Conservation (phyloP, 139 green algal genomes). For the Asterochloris erici region DNA sequence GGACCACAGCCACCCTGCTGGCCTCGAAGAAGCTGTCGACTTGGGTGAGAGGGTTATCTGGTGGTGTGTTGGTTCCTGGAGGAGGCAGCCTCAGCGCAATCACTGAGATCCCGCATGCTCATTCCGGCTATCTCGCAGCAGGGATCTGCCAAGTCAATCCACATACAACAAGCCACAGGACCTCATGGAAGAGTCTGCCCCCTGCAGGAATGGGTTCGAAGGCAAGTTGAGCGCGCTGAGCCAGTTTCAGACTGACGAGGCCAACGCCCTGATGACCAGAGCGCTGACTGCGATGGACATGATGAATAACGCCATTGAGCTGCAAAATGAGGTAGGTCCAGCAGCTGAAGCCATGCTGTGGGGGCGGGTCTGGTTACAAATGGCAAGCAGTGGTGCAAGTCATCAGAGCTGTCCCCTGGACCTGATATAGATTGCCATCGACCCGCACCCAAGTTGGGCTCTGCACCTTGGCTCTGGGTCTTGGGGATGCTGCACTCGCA, state of each 20-base stretch:
- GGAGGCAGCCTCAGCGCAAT: too few relatives aligned
- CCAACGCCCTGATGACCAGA: constrained; percentile 6
- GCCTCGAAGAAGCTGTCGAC: too few relatives aligned
- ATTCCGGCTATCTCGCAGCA: too few relatives aligned
- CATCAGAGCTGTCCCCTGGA: neutral
- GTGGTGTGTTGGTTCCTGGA: too few relatives aligned
- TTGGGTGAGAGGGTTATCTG: too few relatives aligned
- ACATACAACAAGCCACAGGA: too few relatives aligned
- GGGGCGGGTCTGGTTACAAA: neutral
- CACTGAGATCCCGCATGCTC: too few relatives aligned
- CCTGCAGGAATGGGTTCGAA: constrained; percentile 13
- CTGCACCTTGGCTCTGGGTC: neutral
- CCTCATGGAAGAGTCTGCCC: too few relatives aligned
- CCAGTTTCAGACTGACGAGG: constrained; percentile 13
- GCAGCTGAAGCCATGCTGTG: neutral
- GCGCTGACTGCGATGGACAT: constrained; percentile 18
- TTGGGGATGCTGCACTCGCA: too few relatives aligned
- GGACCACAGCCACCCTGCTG: too few relatives aligned
- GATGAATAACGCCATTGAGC: constrained; percentile 21
- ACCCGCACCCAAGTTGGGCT: neutral
- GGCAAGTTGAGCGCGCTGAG: constrained; percentile 1
- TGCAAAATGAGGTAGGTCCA: constrained; percentile 18
- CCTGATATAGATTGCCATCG: neutral
- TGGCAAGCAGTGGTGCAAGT: neutral
- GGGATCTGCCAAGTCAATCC: too few relatives aligned